These are phyloP conservation scores for Xylaria telfairii DNA, from an alignment of 495 filamentous ascomycete genomes.

Conservation along the genomic window DNA sequence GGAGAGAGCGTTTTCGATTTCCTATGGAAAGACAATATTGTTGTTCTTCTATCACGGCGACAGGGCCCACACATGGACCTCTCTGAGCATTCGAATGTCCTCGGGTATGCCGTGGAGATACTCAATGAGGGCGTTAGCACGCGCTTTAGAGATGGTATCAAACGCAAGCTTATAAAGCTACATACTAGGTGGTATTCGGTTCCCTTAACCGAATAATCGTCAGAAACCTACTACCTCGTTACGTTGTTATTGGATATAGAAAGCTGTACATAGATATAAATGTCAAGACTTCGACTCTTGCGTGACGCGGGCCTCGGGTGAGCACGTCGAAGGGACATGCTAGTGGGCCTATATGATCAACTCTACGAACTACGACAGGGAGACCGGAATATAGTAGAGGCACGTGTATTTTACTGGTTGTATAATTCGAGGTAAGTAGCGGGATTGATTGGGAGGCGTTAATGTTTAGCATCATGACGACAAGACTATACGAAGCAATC, in stretches of 20 bases:
- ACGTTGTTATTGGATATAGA: not conserved
- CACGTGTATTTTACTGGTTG: not conserved
- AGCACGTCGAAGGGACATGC: not conserved
- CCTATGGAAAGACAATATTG: constrained; percentile 45
- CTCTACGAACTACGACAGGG: not conserved
- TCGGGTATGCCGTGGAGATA: constrained; percentile 51
- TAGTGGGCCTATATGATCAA: not conserved
- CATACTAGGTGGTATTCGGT: not conserved
- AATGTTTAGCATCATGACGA: not conserved
- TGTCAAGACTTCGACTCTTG: not conserved
- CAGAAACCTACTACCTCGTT: not conserved
- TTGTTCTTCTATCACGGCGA: constrained; percentile 43
- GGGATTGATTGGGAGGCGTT: not conserved
- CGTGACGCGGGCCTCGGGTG: not conserved
- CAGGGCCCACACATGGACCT: constrained; percentile 40
- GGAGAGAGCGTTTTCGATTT: constrained; percentile 46
- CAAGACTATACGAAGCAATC: not conserved
- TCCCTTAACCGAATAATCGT: not conserved
- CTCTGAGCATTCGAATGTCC: constrained; percentile 47
- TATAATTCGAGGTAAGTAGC: not conserved
- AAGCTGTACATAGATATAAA: not conserved
- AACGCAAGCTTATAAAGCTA: constrained; percentile 49
- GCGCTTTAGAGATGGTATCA: constrained; percentile 54
- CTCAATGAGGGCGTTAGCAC: constrained; percentile 51
- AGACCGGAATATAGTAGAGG: not conserved